These are phyloP conservation scores for Cicer judaicum DNA, from an alignment of 306 rosid species.

Conservation along the genomic window DNA sequence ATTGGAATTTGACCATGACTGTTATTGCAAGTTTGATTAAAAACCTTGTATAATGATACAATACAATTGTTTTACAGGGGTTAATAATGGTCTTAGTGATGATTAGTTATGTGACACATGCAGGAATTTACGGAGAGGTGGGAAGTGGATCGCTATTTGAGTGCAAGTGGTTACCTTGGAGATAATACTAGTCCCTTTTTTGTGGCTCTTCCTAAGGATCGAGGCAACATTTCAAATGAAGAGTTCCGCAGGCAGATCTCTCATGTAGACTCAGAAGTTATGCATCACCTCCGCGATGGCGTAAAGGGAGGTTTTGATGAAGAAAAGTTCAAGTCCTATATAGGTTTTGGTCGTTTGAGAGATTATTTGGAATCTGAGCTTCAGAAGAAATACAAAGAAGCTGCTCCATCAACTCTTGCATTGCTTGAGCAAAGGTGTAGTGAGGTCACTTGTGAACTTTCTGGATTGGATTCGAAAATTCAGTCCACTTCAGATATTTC, in stretches of 20 bases:
- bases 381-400: conserved; percentile 96
- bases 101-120: conserved; percentile 32
- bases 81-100: conserved; percentile 16
- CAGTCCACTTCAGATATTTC: conserved; percentile 90
- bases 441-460: conserved; percentile 72
- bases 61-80: not conserved
- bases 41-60: not conserved
- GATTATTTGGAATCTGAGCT: conserved; percentile 91
- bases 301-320: conserved; percentile 92
- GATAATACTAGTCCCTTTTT: conserved; percentile 77
- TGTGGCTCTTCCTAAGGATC: conserved; percentile 92
- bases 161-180: conserved; percentile 96
- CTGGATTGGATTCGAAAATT: conserved; percentile 73
- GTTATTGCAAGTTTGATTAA: not conserved
- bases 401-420: conserved; percentile 96
- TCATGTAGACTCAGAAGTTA: conserved; percentile 83
- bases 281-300: conserved; percentile 80
- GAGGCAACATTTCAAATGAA: conserved; percentile 80
- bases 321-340: conserved; percentile 72
- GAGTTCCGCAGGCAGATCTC: conserved; percentile 91
- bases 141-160: conserved; percentile 98
- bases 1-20: not conserved
- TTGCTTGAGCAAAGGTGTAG: conserved; percentile 94
- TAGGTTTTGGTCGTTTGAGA: conserved; percentile 82
- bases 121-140: conserved; percentile 93